Evolutionary conservation across 371 early-diverging fungal genomes (phyloP).

Genomic region (Chytridium lagenaria): DNA sequence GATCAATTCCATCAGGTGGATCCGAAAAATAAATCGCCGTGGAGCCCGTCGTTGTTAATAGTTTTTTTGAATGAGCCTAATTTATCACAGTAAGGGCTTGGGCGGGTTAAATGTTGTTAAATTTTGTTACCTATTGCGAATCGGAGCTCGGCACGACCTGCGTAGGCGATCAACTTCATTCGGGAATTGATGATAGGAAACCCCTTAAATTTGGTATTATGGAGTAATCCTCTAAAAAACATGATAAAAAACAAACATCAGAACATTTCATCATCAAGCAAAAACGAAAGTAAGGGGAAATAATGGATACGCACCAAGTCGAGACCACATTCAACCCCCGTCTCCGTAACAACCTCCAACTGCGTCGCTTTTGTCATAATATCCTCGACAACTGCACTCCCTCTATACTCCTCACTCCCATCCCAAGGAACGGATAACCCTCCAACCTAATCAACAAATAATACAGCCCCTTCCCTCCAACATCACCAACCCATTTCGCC

Average conservation of each 20-base stretch:
- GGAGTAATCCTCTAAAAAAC: constrained; percentile 30
- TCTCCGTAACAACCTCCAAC: constrained; percentile 66
- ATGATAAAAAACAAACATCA: background rate
- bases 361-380: constrained; percentile 73
- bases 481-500: constrained; percentile 89
- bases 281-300: background rate
- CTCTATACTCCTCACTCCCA: constrained; percentile 75
- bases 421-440: constrained; percentile 91
- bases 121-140: constrained; percentile 65
- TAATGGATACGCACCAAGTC: constrained; percentile 37
- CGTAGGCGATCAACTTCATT: constrained; percentile 79
- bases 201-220: constrained; percentile 70
- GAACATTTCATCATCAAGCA: background rate
- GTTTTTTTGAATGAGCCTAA: constrained; percentile 15
- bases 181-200: constrained; percentile 82
- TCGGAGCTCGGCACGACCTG: constrained; percentile 82
- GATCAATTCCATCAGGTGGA: constrained; percentile 51
- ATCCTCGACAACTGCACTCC: constrained; percentile 64
- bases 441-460: constrained; percentile 83
- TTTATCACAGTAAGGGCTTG: no score
- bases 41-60: constrained; percentile 23
- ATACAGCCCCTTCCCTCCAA: constrained; percentile 83
- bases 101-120: no score
- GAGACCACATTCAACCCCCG: constrained; percentile 66
- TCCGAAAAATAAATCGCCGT: constrained; percentile 25